phyloP scores from a whole-genome alignment of 805 yeast species.

The Saturnispora quitensis region DNA sequence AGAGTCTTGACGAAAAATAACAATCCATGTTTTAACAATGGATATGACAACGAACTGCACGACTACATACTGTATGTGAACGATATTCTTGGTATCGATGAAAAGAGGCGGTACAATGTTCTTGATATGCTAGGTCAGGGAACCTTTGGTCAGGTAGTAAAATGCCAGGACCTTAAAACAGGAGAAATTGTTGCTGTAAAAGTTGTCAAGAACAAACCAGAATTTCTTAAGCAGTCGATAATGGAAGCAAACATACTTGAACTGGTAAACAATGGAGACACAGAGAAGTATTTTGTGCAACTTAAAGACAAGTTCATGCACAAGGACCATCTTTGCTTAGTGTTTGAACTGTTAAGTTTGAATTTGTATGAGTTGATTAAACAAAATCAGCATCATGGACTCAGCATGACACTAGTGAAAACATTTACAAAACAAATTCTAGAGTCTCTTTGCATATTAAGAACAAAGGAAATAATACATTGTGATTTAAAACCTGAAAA shows the following conservation, averaged over 20 bases:
- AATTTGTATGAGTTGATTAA: slow-evolving; percentile 85
- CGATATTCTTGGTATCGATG: slow-evolving; percentile 81
- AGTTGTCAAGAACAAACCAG: slow-evolving; percentile 86
- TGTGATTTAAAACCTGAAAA: slow-evolving; percentile 98
- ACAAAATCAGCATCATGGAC: slow-evolving; percentile 89
- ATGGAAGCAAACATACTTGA: slow-evolving; percentile 86
- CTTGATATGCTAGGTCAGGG: slow-evolving; percentile 92
- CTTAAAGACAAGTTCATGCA: slow-evolving; percentile 85
- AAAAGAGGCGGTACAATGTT: slow-evolving; percentile 79
- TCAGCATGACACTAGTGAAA: slow-evolving; percentile 69
- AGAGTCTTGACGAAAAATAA: slow-evolving; percentile 89
- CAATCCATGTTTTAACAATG: slow-evolving; percentile 73
- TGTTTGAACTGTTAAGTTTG: slow-evolving; percentile 80
- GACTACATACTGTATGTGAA: slow-evolving; percentile 92
- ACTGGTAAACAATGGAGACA: slow-evolving; percentile 60
- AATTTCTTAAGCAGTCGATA: slow-evolving; percentile 81
- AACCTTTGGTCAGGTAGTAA: slow-evolving; percentile 96
- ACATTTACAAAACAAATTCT: slow-evolving; percentile 72
- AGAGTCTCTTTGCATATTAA: slow-evolving; percentile 71
- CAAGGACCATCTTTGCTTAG: slow-evolving; percentile 86
- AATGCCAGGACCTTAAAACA: slow-evolving; percentile 67
- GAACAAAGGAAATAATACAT: slow-evolving; percentile 78
- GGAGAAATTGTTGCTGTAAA: slow-evolving; percentile 91
- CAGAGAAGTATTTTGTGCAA: slow-evolving; percentile 66
- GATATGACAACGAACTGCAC: slow-evolving; percentile 78